Evolutionary conservation across 768 basidiomycete species (phyloP), one percentile per base, ranked within the genome.

Genomic region (Auriscalpium microsporum): DNA sequence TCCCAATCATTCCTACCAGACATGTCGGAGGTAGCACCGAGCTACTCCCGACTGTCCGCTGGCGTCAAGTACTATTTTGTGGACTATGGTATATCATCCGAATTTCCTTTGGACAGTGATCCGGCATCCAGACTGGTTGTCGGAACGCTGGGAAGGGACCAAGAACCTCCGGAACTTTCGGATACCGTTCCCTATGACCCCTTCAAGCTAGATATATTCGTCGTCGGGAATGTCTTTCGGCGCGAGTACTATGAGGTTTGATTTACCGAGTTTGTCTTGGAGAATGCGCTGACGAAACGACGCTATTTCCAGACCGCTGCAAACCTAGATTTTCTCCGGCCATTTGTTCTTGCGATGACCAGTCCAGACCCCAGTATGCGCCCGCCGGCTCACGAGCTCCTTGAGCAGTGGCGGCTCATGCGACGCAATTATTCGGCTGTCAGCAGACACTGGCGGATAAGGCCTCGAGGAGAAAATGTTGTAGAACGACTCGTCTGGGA

Each of bases 221-320:
- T 53, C 49, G 17, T 58, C 14, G 57, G 53, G 6, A 54, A 49
- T 46, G 16, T 54, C 28, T 45, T 54, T 3, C 49, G 49, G 8
- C 21, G 16, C 10, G 21, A 14, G 7, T n/a, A 28, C 19, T 28
- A 36, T 36, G 49, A 36, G 10, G 49, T 35, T 6, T 19, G 23
- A 23, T 50, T 42, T 13, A 14, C 40, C 13, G 11, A n/a, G 3
- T 13, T 5, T 17, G 4, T 42, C 40, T 42, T 17, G 2, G 3
- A 17, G 3, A 17, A 4, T 13, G 14, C 3, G 1, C 17, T 28
- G 7, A 28, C 28, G 40, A 42, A 28, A 28, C 23, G 23, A 28
- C 40, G 8, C 40, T 8, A 17, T 9, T 14, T 42, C 17, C 40
- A 42, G 40, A 42, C 4, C 3, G 13, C 13, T 7, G 13, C 40